Base-by-base conservation (phyloP, 2,329 filamentous ascomycete species). In the Beauveria brongniartii region DNA sequence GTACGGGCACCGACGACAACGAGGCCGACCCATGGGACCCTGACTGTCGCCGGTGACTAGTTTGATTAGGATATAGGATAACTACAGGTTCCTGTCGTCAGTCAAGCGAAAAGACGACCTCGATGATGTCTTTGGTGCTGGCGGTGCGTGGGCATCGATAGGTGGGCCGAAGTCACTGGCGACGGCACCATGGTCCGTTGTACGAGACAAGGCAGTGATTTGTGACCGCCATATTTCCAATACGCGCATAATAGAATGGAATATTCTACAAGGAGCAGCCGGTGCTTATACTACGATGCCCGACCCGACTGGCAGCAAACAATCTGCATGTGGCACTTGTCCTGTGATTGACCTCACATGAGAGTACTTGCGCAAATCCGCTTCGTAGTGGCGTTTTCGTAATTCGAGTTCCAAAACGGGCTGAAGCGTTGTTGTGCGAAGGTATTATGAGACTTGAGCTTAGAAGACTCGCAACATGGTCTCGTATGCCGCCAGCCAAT, bases 121-220 rank as follows among this genome's bases (percentile, higher is more conserved):
- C 1, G 44, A 55, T 7, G 18, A 44, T 46, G 51, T 61, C 14
- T 51, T 37, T 61, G 46, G 43, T 47, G 43, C 28, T 43, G 34
- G 52, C 28, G 43, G 30, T 55, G 43, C 48, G 59, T 61, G 10
- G 59, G 30, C 5, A 61, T 43, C 51, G 59, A 61, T 10, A 51
- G 28, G 59, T 61, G 10, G 59, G 43, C 14, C 7, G 48, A 59
- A 30, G 47, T 43, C 34, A 51, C 46, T 9, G 56, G 56, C 14
- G 47, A 30, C 22, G 20, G 20, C 46, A 28, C 37, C 37, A 59
- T 46, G 37, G 57, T 24, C 57, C 48, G 12, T 14, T 53, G 48
- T 53, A 40, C 16, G 24, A 59, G 26, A 53, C 57, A 22, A 40
- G 43, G 40, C 3, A 26, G 18, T 56, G 43, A 48, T 7, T 5